A percentile compares a stretch with the other conserved stretches of the same genome.
phyloP scores from a whole-genome alignment of 73 alveolate genomes.

The Effrenium voratum region DNA sequence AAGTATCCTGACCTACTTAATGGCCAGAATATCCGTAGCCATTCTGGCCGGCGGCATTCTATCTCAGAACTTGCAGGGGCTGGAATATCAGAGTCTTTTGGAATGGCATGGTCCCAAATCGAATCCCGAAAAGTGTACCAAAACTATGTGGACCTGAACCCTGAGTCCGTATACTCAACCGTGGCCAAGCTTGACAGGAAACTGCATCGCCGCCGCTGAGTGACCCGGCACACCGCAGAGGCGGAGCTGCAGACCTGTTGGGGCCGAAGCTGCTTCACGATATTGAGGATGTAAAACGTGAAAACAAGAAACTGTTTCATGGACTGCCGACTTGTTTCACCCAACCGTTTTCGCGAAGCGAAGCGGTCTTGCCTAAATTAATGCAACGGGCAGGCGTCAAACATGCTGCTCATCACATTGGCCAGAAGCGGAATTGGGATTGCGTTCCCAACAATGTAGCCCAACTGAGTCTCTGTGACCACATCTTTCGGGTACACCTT shows the following conservation, averaged over 20 bases:
- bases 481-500: not conserved
- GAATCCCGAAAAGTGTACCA: not conserved
- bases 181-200: not conserved
- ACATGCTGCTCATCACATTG: not conserved
- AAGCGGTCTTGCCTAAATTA: not conserved
- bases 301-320: not conserved
- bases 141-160: slow-evolving; percentile 14
- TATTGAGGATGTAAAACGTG: no score
- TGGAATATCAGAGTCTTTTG: not conserved
- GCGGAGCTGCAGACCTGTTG: not conserved
- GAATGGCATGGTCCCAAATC: slow-evolving; percentile 36
- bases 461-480: not conserved
- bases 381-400: not conserved
- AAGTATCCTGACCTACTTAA: not conserved
- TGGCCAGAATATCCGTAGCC: slow-evolving; percentile 14
- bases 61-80: slow-evolving; percentile 4
- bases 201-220: not conserved
- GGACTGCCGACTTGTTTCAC: not conserved
- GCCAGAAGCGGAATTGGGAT: slow-evolving; percentile 5
- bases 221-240: not conserved
- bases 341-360: not conserved
- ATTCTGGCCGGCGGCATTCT: slow-evolving; percentile 37
- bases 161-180: not conserved
- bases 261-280: slow-evolving; percentile 7
- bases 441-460: slow-evolving; percentile 20